A percentile compares a stretch with the other conserved stretches of the same genome.
Conservation (phyloP, 352 stramenopile species). For the Phytophthora palmivora region DNA sequence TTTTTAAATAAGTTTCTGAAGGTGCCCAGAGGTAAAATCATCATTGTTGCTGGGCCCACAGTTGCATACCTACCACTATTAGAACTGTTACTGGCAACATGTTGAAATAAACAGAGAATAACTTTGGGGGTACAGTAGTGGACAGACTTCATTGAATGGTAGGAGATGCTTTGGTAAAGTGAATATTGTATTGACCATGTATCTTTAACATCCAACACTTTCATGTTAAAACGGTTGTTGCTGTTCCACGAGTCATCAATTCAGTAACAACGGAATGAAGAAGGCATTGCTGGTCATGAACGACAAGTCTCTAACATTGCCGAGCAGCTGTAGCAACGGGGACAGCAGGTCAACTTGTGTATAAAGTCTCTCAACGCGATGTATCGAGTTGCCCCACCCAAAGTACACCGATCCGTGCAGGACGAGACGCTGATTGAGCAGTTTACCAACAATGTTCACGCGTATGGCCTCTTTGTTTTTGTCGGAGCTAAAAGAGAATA, state of each 20-base stretch:
- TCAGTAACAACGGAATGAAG: background rate
- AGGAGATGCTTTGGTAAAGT: too few species aligned
- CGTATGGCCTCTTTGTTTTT: background rate
- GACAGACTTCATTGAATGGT: too few species aligned
- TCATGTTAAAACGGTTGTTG: too few species aligned
- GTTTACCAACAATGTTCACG: background rate
- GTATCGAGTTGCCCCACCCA: background rate
- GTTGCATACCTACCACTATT: too few species aligned
- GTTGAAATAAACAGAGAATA: too few species aligned
- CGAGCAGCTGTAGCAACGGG: constrained; percentile 1
- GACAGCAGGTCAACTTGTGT: background rate
- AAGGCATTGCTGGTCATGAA: background rate
- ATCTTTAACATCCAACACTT: too few species aligned
- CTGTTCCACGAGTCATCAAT: background rate
- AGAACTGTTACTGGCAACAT: too few species aligned
- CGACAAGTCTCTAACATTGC: background rate
- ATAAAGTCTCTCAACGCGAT: background rate
- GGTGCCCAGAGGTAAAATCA: too few species aligned
- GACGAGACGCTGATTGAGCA: constrained; percentile 1
- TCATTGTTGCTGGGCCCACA: too few species aligned
- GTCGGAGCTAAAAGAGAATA: background rate
- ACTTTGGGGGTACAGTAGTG: too few species aligned
- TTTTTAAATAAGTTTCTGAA: too few species aligned
- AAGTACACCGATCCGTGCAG: constrained; percentile 8
- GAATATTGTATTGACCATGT: too few species aligned